Percentiles rank a stretch among this genome's conserved stretches.
phyloP scores from a whole-genome alignment of 169 alveolate genomes.

The Fabrea salina region DNA sequence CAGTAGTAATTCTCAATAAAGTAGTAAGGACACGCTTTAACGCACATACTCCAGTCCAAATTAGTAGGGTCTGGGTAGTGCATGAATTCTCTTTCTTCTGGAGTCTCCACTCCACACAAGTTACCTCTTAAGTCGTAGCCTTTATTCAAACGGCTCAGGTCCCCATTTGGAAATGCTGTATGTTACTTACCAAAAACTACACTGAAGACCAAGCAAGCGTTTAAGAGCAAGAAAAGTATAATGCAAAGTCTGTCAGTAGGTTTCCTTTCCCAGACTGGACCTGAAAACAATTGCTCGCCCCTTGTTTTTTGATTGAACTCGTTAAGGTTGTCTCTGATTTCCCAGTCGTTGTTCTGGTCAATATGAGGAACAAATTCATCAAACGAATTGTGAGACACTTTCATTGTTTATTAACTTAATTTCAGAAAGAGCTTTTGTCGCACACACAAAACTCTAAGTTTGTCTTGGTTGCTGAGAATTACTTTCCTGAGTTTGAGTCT shows the following conservation, averaged over 20 bases:
- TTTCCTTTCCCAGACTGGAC: slow-evolving; percentile 9
- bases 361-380: too few species aligned
- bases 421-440: too few species aligned
- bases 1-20: slow-evolving; percentile 24
- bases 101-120: slow-evolving; percentile 7
- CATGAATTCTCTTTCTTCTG: slow-evolving; percentile 10
- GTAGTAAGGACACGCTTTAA: slow-evolving; percentile 32
- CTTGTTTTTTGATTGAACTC: too few species aligned
- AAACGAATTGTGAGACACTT: too few species aligned
- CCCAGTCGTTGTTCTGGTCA: too few species aligned
- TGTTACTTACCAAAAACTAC: background rate
- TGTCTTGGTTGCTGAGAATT: too few species aligned
- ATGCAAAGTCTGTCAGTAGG: slow-evolving; percentile 3
- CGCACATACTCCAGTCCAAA: slow-evolving; percentile 22
- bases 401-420: too few species aligned
- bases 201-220: background rate
- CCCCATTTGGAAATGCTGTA: slow-evolving; percentile 7
- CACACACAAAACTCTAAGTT: too few species aligned
- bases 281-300: slow-evolving; percentile 3
- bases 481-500: too few species aligned
- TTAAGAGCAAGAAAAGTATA: background rate
- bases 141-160: background rate
- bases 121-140: slow-evolving; percentile 20
- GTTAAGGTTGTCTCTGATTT: too few species aligned
- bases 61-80: slow-evolving; percentile 4